Base-by-base conservation (phyloP, 2,329 filamentous ascomycete species). In the Claviceps digitariae region DNA sequence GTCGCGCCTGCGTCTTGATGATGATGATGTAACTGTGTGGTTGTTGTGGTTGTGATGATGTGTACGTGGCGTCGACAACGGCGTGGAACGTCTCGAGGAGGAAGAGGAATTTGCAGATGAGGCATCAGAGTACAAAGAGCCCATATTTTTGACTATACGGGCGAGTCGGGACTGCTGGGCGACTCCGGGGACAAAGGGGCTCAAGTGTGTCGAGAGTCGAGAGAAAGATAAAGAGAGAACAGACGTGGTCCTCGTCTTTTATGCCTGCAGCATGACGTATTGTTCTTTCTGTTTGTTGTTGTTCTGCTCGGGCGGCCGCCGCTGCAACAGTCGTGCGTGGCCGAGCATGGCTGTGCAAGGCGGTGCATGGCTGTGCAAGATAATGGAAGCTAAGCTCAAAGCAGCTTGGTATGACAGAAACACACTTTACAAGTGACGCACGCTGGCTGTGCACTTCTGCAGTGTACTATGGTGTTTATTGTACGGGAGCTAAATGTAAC, bases 1-100 rank as follows among this genome's bases (percentile, higher is more conserved):
- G 20, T 61, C 60, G 57, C 55, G 60, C 52, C 61, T 61, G 59
- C 53, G 58, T 61, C 38, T 55, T n/a, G 52, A 43, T 13, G 31
- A 36, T 10, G 23, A n/a, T 23, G 43, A 29, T 43, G 31, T 29
- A 13, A 34, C 31, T 10, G 31, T 34, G 15, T 20, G 45, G 27
- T 31, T 3, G 20, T 36, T 12, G 5, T 47, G 44, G n/a, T 38
- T 29, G 31, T 36, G 10, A 27, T 46, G 17, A 5, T 10, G 31
- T 3, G 29, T 44, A n/a, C 36, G 36, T 15, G 36, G 36, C 15
- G 36, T 38, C 29, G 51, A 52, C 10, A 45, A 51, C 12, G 51
- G 23, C 23, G 23, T 41, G 46, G 29, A 48, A 48, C 36, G 21
- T 46, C 40, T 20, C 5, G 47, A 52, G n/a, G 43, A 52, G n/a